These are phyloP conservation scores for Talaromyces liani DNA, from an alignment of 495 filamentous ascomycete genomes.

Conservation along the genomic window DNA sequence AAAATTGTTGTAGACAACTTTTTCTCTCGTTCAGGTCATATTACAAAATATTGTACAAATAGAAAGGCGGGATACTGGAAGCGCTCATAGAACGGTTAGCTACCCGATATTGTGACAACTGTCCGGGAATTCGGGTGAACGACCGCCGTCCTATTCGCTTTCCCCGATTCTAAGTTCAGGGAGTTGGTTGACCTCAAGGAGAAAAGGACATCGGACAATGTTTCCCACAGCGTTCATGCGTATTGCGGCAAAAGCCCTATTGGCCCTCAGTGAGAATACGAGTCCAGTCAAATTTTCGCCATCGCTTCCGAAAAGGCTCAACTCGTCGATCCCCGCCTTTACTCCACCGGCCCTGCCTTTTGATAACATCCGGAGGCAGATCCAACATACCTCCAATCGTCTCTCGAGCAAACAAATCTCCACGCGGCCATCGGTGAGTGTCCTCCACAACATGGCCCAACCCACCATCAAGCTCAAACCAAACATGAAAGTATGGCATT, in stretches of 20 bases:
- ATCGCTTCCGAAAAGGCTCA: conserved; percentile 73
- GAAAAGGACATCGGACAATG: too few species aligned
- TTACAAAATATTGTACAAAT: background rate
- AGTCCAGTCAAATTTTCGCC: conserved; percentile 97
- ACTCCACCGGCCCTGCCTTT: conserved; percentile 86
- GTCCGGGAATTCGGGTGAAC: too few species aligned
- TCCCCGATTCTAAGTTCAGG: too few species aligned
- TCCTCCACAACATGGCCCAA: conserved; percentile 92
- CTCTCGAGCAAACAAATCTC: conserved; percentile 90
- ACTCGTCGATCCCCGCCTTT: conserved; percentile 61
- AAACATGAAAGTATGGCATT: conserved; percentile 98
- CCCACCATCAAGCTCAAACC: conserved; percentile 89
- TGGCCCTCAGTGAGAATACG: conserved; percentile 58
- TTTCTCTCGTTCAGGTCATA: background rate
- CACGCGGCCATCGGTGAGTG: conserved; percentile 75
- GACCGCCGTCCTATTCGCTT: too few species aligned
- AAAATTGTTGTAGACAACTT: background rate
- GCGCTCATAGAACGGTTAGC: background rate
- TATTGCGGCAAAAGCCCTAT: background rate
- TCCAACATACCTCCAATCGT: conserved; percentile 92
- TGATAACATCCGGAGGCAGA: conserved; percentile 72
- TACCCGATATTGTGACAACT: background rate
- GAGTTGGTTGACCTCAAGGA: too few species aligned
- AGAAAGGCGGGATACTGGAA: background rate
- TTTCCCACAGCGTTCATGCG: too few species aligned